A percentile compares a stretch with the other conserved stretches of the same genome.
phyloP scores from a whole-genome alignment of 805 yeast species.

The Kodamaea laetipori region DNA sequence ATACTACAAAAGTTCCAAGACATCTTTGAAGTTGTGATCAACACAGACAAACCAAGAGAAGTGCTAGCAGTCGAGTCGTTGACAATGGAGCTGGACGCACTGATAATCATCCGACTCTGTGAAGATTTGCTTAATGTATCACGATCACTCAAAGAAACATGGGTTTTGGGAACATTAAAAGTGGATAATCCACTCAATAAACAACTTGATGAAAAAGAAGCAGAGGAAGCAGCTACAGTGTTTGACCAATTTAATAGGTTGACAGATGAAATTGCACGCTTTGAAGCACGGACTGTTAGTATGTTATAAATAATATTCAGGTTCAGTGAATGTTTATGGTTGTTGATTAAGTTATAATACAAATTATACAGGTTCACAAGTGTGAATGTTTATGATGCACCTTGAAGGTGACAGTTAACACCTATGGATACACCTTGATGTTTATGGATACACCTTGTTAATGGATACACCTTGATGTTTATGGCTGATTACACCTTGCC shows the following conservation, averaged over 20 bases:
- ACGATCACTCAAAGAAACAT: conserved; percentile 52
- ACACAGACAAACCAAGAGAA: conserved; percentile 43
- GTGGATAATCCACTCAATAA: conserved; percentile 22
- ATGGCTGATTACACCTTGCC: conserved; percentile 8
- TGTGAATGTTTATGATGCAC: no score
- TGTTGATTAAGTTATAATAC: conserved; percentile 1
- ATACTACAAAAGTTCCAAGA: conserved; percentile 55
- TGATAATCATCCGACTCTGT: conserved; percentile 51
- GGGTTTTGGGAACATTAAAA: conserved; percentile 59
- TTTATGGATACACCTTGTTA: no score
- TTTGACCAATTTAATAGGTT: conserved; percentile 37
- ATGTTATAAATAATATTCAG: not conserved
- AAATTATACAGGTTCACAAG: not conserved
- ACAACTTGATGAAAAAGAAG: conserved; percentile 19
- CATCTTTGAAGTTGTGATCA: conserved; percentile 49
- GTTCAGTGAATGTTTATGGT: not conserved
- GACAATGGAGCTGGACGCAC: conserved; percentile 55
- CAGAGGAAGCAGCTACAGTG: conserved; percentile 24
- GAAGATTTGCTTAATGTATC: conserved; percentile 55
- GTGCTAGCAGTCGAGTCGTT: conserved; percentile 54
- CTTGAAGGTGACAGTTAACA: no score
- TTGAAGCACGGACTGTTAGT: conserved; percentile 1
- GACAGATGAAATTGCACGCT: conserved; percentile 30
- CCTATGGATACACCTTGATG: no score
- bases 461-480: no score